Conservation (phyloP, 345 rosid species). For the Bruguiera gymnorhiza region DNA sequence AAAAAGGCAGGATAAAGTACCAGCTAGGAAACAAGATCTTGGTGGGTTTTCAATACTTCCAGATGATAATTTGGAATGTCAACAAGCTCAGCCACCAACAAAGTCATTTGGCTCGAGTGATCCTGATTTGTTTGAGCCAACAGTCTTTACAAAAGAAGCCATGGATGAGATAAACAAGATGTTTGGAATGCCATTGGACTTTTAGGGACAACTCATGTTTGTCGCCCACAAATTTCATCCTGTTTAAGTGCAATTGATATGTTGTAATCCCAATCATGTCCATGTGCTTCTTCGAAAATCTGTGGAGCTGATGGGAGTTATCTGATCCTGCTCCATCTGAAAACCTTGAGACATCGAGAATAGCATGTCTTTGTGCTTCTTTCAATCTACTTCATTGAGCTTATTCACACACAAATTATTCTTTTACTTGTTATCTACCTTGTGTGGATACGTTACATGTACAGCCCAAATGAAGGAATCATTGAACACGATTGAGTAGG, state of each 20-base stretch:
- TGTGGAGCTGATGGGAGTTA: not conserved
- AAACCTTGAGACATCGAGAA: not conserved
- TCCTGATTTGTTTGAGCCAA: conserved; percentile 67
- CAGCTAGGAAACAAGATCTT: conserved; percentile 33
- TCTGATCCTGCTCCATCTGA: not conserved
- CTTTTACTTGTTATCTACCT: not conserved
- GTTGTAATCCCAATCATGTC: not conserved
- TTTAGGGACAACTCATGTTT: conserved; percentile 29
- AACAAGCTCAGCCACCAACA: conserved; percentile 23
- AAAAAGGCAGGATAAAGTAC: conserved; percentile 47
- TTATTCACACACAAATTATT: no score
- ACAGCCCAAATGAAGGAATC: no score
- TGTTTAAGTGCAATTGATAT: not conserved
- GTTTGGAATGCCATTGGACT: conserved; percentile 79
- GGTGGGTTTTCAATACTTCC: conserved; percentile 73
- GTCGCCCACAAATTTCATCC: not conserved
- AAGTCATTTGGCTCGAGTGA: conserved; percentile 36
- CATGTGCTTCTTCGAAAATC: not conserved
- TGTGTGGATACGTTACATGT: not conserved
- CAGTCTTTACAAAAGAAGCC: conserved; percentile 76
- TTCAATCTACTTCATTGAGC: not conserved
- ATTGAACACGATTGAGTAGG: no score
- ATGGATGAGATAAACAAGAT: conserved; percentile 80
- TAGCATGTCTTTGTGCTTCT: not conserved
- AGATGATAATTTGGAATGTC: conserved; percentile 58